Evolutionary conservation across 1,284 basidiomycete genomes (phyloP).

Genomic region (Puccinia novopanici): DNA sequence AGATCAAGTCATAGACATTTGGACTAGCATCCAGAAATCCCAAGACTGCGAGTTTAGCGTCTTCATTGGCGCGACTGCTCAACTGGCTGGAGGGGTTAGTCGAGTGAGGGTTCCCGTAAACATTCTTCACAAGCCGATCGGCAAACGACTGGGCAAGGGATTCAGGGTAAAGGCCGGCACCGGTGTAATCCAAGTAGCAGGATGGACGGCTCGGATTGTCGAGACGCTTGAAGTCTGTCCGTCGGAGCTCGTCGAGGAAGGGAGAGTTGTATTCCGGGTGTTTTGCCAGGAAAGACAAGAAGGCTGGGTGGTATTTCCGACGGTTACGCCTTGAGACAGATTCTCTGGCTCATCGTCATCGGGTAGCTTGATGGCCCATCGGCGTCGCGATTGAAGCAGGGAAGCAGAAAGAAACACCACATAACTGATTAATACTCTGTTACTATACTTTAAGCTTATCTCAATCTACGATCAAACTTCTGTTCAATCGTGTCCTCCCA

Average conservation of each 20-base stretch:
- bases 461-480: too few relatives aligned
- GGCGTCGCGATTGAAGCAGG: slow-evolving; percentile 3
- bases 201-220: slow-evolving; percentile 61
- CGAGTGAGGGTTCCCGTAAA: slow-evolving; percentile 79
- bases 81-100: slow-evolving; percentile 70
- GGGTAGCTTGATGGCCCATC: slow-evolving; percentile 8
- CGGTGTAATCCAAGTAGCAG: slow-evolving; percentile 77
- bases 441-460: too few relatives aligned
- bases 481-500: too few relatives aligned
- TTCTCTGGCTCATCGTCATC: slow-evolving; percentile 23
- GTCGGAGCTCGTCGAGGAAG: slow-evolving; percentile 70
- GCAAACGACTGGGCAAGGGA: slow-evolving; percentile 70
- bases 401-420: slow-evolving; percentile 17
- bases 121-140: slow-evolving; percentile 67
- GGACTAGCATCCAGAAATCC: too few relatives aligned
- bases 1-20: slow-evolving; percentile 71
- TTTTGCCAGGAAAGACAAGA: slow-evolving; percentile 54
- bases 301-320: slow-evolving; percentile 3
- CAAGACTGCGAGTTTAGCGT: too few relatives aligned
- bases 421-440: neutral
- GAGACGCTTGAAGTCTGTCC: slow-evolving; percentile 70
- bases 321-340: neutral
- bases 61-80: neutral
- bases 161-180: slow-evolving; percentile 73
- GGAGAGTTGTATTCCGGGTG: slow-evolving; percentile 61